Evolutionary conservation across 2,329 filamentous ascomycete species (phyloP).

Genomic region (Penicillium sp.): DNA sequence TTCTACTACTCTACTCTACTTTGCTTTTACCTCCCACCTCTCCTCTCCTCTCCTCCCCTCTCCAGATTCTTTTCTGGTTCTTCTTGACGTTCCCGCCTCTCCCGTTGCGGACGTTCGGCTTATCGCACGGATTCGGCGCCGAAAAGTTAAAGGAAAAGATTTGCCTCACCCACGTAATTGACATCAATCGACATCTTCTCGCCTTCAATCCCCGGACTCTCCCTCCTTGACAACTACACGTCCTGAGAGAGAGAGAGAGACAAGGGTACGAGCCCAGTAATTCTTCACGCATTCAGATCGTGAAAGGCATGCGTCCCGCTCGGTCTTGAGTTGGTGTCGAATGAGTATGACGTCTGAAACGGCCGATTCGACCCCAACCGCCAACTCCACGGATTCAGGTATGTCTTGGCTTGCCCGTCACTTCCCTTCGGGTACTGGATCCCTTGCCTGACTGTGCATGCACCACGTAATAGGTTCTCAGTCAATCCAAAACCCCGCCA

Average conservation of each 20-base stretch:
- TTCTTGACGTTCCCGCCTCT: background rate
- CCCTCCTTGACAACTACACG: background rate
- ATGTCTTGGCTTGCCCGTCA: slow-evolving; percentile 24
- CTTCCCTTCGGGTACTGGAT: background rate
- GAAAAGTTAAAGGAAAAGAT: slow-evolving; percentile 28
- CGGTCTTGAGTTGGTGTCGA: slow-evolving; percentile 18
- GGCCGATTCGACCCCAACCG: slow-evolving; percentile 27
- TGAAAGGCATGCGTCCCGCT: slow-evolving; percentile 38
- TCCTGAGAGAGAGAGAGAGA: background rate
- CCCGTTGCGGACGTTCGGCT: slow-evolving; percentile 7
- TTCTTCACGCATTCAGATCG: background rate
- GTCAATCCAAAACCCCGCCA: slow-evolving; percentile 20
- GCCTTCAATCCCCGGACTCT: slow-evolving; percentile 13
- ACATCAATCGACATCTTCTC: slow-evolving; percentile 5
- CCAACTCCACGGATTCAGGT: slow-evolving; percentile 30
- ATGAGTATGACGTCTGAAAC: slow-evolving; percentile 40
- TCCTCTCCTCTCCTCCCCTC: slow-evolving; percentile 3
- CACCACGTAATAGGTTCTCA: slow-evolving; percentile 16
- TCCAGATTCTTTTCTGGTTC: background rate
- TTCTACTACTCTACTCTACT: slow-evolving; percentile 6
- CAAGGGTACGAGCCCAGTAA: background rate
- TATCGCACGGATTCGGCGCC: slow-evolving; percentile 23
- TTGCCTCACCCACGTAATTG: slow-evolving; percentile 30
- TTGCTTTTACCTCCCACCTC: slow-evolving; percentile 3
- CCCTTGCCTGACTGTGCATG: slow-evolving; percentile 11